phyloP scores from a whole-genome alignment of 2,329 filamentous ascomycete genomes.

The Penicillium sp. region DNA sequence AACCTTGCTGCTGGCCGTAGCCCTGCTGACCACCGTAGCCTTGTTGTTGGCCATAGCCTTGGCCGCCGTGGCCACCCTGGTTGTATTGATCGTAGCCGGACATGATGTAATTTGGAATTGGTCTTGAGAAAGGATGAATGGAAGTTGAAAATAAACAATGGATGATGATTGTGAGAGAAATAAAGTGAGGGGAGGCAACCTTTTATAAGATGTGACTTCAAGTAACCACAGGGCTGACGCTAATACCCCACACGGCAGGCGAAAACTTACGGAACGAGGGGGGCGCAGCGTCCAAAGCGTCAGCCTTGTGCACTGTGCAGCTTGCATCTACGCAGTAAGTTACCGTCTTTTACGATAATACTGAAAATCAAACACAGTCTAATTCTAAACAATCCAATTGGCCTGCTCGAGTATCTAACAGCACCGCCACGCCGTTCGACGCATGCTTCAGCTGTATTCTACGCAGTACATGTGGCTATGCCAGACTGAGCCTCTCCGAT shows the following conservation, averaged over 20 bases:
- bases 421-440: slow-evolving; percentile 4
- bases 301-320: not conserved
- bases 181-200: slow-evolving; percentile 6
- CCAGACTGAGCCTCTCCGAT: not conserved
- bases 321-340: too few relatives aligned
- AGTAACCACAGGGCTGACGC: slow-evolving; percentile 13
- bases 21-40: slow-evolving; percentile 26
- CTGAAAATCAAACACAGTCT: not conserved
- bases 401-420: not conserved
- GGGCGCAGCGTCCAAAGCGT: slow-evolving; percentile 10
- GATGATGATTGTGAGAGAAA: slow-evolving; percentile 5
- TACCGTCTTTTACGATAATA: not conserved
- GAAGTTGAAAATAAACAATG: not conserved
- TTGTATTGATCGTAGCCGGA: slow-evolving; percentile 27
- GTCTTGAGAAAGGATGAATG: not conserved
- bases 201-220: slow-evolving; percentile 9
- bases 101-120: slow-evolving; percentile 12
- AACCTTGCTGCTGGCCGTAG: slow-evolving; percentile 26
- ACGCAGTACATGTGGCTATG: slow-evolving; percentile 10
- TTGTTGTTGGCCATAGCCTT: not conserved
- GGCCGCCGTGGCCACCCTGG: slow-evolving; percentile 14
- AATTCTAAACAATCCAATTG: not conserved
- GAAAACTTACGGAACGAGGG: slow-evolving; percentile 8
- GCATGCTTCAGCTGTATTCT: not conserved
- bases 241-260: slow-evolving; percentile 10